These are phyloP conservation scores for Manihot esculenta DNA, from an alignment of 441 rosid genomes.

Conservation along the genomic window DNA sequence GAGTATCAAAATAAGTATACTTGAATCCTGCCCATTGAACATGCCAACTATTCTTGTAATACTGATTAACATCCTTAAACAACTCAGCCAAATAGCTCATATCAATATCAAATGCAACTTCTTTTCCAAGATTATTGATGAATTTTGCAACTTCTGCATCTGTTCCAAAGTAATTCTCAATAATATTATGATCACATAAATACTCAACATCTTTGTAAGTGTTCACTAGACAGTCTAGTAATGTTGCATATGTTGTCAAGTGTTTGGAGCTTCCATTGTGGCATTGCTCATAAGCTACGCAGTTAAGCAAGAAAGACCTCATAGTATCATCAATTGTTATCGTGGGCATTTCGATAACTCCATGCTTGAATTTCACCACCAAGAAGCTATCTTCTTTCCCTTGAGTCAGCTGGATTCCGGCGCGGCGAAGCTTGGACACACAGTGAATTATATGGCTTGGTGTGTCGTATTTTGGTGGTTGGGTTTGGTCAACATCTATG, in stretches of 20 bases:
- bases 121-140: slow-evolving; percentile 13
- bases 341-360: slow-evolving; percentile 8
- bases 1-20: slow-evolving; percentile 15
- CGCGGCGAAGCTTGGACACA: slow-evolving; percentile 11
- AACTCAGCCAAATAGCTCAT: slow-evolving; percentile 10
- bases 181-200: slow-evolving; percentile 3
- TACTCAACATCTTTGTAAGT: slow-evolving; percentile 13
- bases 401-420: slow-evolving; percentile 1
- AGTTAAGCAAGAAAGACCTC: slow-evolving; percentile 13
- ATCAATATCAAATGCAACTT: slow-evolving; percentile 9
- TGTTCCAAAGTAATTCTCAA: slow-evolving; percentile 17
- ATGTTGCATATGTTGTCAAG: slow-evolving; percentile 15
- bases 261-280: slow-evolving; percentile 12
- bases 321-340: slow-evolving; percentile 8
- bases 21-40: slow-evolving; percentile 11
- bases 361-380: slow-evolving; percentile 5
- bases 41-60: slow-evolving; percentile 14
- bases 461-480: not conserved
- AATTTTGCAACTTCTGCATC: slow-evolving; percentile 19
- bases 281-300: slow-evolving; percentile 19
- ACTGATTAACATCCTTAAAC: slow-evolving; percentile 8
- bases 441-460: not conserved
- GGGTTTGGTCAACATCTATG: not conserved
- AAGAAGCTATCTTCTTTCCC: slow-evolving; percentile 4
- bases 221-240: not conserved